These are phyloP conservation scores for Aspergillus aculeatinus DNA, from an alignment of 2,329 filamentous ascomycete species.

Conservation along the genomic window DNA sequence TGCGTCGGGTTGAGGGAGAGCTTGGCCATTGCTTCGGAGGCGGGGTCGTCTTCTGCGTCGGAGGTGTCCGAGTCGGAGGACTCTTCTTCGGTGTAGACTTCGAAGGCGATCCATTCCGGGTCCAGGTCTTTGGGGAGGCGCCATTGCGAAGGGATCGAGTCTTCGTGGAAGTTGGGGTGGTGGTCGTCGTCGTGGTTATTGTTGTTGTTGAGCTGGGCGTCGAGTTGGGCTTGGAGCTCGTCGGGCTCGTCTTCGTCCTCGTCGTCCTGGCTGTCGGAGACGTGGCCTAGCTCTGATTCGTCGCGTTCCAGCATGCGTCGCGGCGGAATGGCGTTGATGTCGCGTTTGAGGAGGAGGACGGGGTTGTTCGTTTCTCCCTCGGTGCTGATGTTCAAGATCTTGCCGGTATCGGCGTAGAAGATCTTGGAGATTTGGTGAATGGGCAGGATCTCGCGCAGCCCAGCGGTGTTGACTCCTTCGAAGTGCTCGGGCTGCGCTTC, in stretches of 20 bases:
- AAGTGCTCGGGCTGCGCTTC: conserved; percentile 57
- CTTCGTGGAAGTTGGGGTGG: conserved; percentile 27
- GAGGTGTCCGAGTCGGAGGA: conserved; percentile 54
- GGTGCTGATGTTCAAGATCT: conserved; percentile 77
- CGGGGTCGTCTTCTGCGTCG: conserved; percentile 34
- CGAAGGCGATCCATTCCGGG: conserved; percentile 86
- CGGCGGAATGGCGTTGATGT: conserved; percentile 63
- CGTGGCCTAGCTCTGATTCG: conserved; percentile 36
- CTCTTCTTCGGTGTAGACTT: conserved; percentile 71
- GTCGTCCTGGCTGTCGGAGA: conserved; percentile 27
- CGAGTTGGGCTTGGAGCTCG: conserved; percentile 40
- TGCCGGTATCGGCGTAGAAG: conserved; percentile 88
- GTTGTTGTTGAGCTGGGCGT: conserved; percentile 36
- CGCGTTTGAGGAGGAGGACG: conserved; percentile 71
- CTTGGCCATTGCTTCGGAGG: conserved; percentile 47
- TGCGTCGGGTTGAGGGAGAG: conserved; percentile 42
- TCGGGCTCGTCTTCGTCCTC: conserved; percentile 40
- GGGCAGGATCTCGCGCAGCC: conserved; percentile 65
- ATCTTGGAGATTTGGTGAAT: conserved; percentile 81
- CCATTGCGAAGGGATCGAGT: conserved; percentile 49
- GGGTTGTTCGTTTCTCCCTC: conserved; percentile 70
- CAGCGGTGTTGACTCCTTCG: conserved; percentile 61
- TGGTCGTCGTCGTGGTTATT: conserved; percentile 8
- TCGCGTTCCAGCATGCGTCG: conserved; percentile 57
- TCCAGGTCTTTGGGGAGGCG: conserved; percentile 73